Evolutionary conservation across 371 early-diverging fungal genomes (phyloP).

Genomic region (Neoconidiobolus thromboides): DNA sequence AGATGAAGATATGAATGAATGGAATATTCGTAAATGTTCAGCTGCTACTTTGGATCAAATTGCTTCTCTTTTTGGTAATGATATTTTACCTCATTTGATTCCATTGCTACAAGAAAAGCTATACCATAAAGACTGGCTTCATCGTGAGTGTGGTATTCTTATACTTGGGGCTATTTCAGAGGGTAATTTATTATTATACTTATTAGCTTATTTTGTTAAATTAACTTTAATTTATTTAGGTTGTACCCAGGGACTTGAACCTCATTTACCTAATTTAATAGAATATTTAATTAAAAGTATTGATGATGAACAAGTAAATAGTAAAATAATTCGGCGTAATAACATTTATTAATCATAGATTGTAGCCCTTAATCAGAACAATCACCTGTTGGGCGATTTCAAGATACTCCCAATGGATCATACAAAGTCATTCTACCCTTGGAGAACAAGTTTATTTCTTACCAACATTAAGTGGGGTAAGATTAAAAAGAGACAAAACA

Average conservation of each 20-base stretch:
- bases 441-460: no score
- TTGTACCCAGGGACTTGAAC: slow-evolving; percentile 68
- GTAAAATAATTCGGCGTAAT: not conserved
- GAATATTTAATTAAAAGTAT: slow-evolving; percentile 65
- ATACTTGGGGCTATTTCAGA: slow-evolving; percentile 95
- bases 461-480: no score
- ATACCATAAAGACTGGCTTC: slow-evolving; percentile 65
- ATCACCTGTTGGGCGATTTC: slow-evolving; percentile 96
- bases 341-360: not conserved
- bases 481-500: no score
- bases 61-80: slow-evolving; percentile 63
- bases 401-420: slow-evolving; percentile 75
- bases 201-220: not conserved
- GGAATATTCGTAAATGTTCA: slow-evolving; percentile 95
- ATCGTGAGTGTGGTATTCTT: slow-evolving; percentile 83
- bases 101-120: slow-evolving; percentile 71
- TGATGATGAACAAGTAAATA: slow-evolving; percentile 47
- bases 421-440: slow-evolving; percentile 31
- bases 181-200: slow-evolving; percentile 19
- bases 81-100: slow-evolving; percentile 55
- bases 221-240: slow-evolving; percentile 3
- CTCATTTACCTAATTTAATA: slow-evolving; percentile 67
- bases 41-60: slow-evolving; percentile 91
- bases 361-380: slow-evolving; percentile 73
- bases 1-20: slow-evolving; percentile 74